Evolutionary conservation across 1,139 yeast genomes (phyloP).

Genomic region (Scheffersomyces insectosa): DNA sequence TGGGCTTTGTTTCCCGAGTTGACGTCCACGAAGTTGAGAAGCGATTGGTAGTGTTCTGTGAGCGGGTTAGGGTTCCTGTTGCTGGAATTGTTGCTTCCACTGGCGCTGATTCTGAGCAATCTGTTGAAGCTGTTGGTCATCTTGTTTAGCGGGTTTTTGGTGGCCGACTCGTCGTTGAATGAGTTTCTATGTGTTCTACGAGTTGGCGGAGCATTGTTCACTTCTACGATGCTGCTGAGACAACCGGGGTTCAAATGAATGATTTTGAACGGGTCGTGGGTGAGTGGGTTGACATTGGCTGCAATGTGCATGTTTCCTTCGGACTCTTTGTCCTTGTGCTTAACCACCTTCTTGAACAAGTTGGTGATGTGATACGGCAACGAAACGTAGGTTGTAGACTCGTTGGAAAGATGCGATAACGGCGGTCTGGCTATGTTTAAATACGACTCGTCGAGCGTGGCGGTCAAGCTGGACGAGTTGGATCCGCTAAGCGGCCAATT

Average conservation of each 20-base stretch:
- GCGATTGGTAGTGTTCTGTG: constrained; percentile 21
- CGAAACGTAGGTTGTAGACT: constrained; percentile 45
- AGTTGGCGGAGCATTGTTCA: constrained; percentile 2
- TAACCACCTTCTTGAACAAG: constrained; percentile 29
- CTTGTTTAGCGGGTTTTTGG: constrained; percentile 17
- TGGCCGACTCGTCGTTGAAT: not conserved
- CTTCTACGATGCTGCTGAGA: constrained; percentile 23
- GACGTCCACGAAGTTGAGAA: constrained; percentile 17
- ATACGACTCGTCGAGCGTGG: constrained; percentile 28
- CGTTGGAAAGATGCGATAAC: constrained; percentile 26
- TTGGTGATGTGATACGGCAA: constrained; percentile 42
- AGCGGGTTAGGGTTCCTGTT: constrained; percentile 26
- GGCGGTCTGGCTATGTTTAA: constrained; percentile 44
- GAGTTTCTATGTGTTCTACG: not conserved
- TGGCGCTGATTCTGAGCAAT: constrained; percentile 25
- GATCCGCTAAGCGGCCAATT: constrained; percentile 39
- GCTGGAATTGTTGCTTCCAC: constrained; percentile 8
- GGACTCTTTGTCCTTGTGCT: constrained; percentile 30
- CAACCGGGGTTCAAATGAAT: constrained; percentile 61
- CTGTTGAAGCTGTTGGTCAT: constrained; percentile 35
- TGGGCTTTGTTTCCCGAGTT: constrained; percentile 34
- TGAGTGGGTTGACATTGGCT: constrained; percentile 53
- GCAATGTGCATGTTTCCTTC: constrained; percentile 57
- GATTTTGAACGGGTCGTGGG: constrained; percentile 52
- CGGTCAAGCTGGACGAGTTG: constrained; percentile 18